These are phyloP conservation scores for Dactylorhiza incarnata DNA, from an alignment of 106 monocot genomes.

Conservation along the genomic window DNA sequence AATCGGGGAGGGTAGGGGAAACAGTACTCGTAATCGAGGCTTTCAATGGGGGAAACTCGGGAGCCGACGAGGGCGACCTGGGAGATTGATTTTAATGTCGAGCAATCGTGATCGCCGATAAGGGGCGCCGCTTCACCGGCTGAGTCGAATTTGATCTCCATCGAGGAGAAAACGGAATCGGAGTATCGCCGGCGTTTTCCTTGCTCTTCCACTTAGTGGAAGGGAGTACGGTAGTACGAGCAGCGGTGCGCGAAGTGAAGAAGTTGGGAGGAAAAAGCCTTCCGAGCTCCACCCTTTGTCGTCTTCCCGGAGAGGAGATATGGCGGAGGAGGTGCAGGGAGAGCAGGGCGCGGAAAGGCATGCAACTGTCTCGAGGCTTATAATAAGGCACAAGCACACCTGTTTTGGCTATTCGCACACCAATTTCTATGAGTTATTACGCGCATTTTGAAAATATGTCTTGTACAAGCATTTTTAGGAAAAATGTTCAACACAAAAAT, in stretches of 20 bases:
- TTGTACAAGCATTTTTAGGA: too few relatives aligned
- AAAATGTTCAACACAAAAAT: too few relatives aligned
- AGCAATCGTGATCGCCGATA: background rate
- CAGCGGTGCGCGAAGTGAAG: background rate
- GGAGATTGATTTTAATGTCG: background rate
- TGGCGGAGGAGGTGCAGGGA: too few relatives aligned
- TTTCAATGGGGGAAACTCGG: slow-evolving; percentile 1
- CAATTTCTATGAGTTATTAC: too few relatives aligned
- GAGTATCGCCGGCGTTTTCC: background rate
- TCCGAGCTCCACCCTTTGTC: slow-evolving; percentile 4
- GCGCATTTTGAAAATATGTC: too few relatives aligned
- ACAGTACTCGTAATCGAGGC: slow-evolving; percentile 8
- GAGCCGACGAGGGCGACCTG: slow-evolving; percentile 7
- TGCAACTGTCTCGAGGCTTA: background rate
- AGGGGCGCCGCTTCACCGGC: background rate
- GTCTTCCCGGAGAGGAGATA: background rate
- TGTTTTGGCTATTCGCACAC: too few relatives aligned
- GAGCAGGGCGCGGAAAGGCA: background rate
- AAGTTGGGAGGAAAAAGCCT: slow-evolving; percentile 8
- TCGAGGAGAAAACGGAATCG: background rate
- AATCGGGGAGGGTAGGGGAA: background rate
- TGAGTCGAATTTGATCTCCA: background rate
- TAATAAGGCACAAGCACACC: too few relatives aligned
- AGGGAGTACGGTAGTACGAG: background rate
- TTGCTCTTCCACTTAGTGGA: background rate